Base-by-base conservation (phyloP, 2,329 filamentous ascomycete genomes). In the Botrytis porri region DNA sequence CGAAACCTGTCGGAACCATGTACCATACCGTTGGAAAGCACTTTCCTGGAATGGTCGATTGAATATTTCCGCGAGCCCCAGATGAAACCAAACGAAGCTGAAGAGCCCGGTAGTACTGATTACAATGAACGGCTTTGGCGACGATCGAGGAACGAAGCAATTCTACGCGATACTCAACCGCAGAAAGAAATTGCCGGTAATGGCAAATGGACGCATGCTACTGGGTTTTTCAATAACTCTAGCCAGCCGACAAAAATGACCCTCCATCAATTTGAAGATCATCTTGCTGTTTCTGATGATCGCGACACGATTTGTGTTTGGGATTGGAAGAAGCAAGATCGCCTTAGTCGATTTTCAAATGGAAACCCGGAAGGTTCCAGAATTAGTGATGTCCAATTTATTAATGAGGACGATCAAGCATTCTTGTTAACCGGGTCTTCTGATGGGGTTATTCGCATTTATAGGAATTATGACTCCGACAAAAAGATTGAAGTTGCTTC, bases 11-110 rank as follows among this genome's bases (percentile, higher is more conserved):
- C 86, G 1, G 84, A 88, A 70, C 78, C 85, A 16, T 91, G 93
- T 1, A 83, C 82, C 20, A 87, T 98, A 41, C 96, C 96, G 1
- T 82, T 99, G 29, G 88, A 88, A 74, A 97, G 94, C 81, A 90
- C 88, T 14, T 97, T 98, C 82, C 86, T 97, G 75, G 93, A 97
- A 76, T 99, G 95, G 95, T 97, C 95, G 6, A 94, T 96, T 62
- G 95, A 95, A 82, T 98, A 99, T 81, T 99, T 98, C 86, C 93
- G 95, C 43, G 95, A 98, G 82, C 96, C 96, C 45, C 96, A 99
- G 82, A 98, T 99, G 96, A 97, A 96, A 80, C 92, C 94, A 4
- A 95, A 93, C 73, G 96, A 99, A 81, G 93, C 95, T 37, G 96
- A 99, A 78, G 96, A 99, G 80, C 96, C 96, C 22, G 96, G 96